Evolutionary conservation across 2,329 filamentous ascomycete genomes (phyloP), one percentile per base, ranked within the genome.

Genomic region (Fusarium circinatum): DNA sequence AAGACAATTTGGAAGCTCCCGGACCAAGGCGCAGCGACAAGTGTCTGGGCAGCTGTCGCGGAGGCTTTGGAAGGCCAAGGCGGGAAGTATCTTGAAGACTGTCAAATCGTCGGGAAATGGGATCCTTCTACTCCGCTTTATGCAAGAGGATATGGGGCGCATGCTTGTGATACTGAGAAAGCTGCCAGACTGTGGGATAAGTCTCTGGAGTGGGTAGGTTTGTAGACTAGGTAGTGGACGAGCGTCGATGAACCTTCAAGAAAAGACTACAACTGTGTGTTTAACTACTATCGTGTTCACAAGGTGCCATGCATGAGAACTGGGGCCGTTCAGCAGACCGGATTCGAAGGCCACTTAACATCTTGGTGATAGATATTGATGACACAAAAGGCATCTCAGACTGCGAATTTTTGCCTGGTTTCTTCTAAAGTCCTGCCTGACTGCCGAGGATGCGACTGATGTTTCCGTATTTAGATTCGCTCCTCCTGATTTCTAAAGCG

Each of bases 1-100:
- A 44, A 67, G 5, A 67, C 24, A 8, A 30, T 61, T 10, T 52
- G 38, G 51, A 67, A 67, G n/a, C n/a, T 28, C 0, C 48, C 65
- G 0, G 24, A 38, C 3, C 65, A 67, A 1, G 65, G 65, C 5
- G 62, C 62, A 3, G 65, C 65, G 3, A 67, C 65, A 2, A 67
- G 32, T n/a, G 45, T 67, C 0, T 67, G 65, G 65, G 65, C 39
- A 14, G 62, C 65, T 6, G 39, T 36, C 22, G 62, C 65, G 8
- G 0, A 60, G 3, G 65, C 34, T 4, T 22, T 67, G 7, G 62
- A 67, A 36, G 65, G 62, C 0, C 11, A 61, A n/a, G 64, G 62
- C 1, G 65, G 65, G 3, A 67, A 36, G 8, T 67, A 67, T 8
- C 62, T 67, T 1, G 65, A 67, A 22, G 45, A 67, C 22, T 67